phyloP scores from a whole-genome alignment of 164 flowering plant genomes.

The Vitis riparia region DNA sequence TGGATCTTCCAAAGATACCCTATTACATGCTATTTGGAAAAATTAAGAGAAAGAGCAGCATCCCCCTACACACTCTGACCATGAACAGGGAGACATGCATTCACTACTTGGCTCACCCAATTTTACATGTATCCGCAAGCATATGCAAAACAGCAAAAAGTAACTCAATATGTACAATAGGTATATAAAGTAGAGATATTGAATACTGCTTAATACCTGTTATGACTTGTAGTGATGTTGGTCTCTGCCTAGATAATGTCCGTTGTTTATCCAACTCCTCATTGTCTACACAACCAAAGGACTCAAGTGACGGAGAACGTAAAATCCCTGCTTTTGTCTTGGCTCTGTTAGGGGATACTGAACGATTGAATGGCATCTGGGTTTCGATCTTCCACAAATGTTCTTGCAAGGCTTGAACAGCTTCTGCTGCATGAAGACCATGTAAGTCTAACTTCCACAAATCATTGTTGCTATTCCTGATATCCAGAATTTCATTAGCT shows the following conservation, averaged over 20 bases:
- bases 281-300: conserved; percentile 15
- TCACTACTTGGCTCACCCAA: too few relatives aligned
- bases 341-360: conserved; percentile 27
- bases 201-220: conserved; percentile 55
- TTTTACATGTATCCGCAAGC: too few relatives aligned
- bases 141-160: neutral
- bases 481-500: conserved; percentile 63
- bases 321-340: conserved; percentile 12
- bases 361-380: conserved; percentile 23
- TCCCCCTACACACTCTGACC: too few relatives aligned
- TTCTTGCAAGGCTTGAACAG: conserved; percentile 61
- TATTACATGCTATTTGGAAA: too few relatives aligned
- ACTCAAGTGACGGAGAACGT: conserved; percentile 27
- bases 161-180: neutral
- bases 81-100: too few relatives aligned
- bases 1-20: too few relatives aligned
- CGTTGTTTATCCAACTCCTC: conserved; percentile 27
- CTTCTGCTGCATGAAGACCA: conserved; percentile 94
- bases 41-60: too few relatives aligned
- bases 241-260: conserved; percentile 33
- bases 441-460: conserved; percentile 88
- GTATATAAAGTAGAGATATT: neutral
- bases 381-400: conserved; percentile 64
- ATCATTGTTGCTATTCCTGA: conserved; percentile 59
- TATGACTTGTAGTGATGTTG: conserved; percentile 60